Evolutionary conservation across 257 asterid genomes (phyloP).

Genomic region (Nicotiana obtusifolia): DNA sequence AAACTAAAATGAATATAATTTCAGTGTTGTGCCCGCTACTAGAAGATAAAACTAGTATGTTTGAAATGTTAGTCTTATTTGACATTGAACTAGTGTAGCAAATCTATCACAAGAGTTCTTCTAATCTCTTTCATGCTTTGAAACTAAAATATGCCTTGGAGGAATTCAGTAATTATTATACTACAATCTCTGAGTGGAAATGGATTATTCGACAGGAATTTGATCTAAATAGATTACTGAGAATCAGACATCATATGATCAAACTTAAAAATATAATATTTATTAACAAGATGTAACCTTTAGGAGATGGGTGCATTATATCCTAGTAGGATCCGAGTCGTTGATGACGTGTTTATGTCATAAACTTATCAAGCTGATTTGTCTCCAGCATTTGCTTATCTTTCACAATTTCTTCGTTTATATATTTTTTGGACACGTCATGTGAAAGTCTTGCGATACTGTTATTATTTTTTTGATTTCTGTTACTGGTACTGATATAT

Average conservation of each 20-base stretch:
- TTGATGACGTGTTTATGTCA: background rate
- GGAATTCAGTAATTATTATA: background rate
- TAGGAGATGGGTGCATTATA: background rate
- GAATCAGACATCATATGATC: no score
- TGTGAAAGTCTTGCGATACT: background rate
- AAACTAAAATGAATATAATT: background rate
- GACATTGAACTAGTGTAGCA: no score
- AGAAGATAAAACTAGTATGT: background rate
- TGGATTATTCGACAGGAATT: no score
- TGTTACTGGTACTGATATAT: no score
- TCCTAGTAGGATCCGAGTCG: conserved; percentile 13
- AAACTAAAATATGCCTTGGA: background rate
- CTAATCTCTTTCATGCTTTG: background rate
- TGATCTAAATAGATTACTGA: no score
- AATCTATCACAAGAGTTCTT: background rate
- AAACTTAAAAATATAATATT: no score
- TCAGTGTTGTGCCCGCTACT: background rate
- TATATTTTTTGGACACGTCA: background rate
- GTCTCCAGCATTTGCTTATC: background rate
- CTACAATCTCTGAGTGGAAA: background rate
- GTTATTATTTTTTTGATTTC: no score
- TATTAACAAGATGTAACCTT: background rate
- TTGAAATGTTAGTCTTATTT: no score
- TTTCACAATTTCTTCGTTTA: background rate
- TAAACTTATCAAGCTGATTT: background rate